Evolutionary conservation across 2,329 filamentous ascomycete genomes (phyloP).

Genomic region (Alternaria sp.): DNA sequence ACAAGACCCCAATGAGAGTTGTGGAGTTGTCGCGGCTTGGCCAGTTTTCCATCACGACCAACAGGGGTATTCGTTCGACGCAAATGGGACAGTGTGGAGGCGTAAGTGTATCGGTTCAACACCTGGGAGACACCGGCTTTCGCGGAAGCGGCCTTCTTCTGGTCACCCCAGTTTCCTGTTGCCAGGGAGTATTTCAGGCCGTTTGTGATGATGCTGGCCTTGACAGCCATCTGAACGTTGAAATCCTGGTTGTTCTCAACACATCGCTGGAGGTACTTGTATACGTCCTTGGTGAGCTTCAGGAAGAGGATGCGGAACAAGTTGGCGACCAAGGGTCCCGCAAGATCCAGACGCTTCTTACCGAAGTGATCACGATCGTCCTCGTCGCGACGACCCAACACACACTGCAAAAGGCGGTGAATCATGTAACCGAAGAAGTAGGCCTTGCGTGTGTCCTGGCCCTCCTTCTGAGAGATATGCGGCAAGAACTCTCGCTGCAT

Average conservation of each 20-base stretch:
- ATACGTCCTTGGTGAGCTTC: conserved; percentile 89
- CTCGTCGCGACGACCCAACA: conserved; percentile 88
- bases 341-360: conserved; percentile 96
- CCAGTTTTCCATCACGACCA: conserved; percentile 96
- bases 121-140: conserved; percentile 98
- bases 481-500: conserved; percentile 96
- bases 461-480: conserved; percentile 94
- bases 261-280: conserved; percentile 88
- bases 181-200: conserved; percentile 96
- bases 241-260: conserved; percentile 91
- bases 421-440: conserved; percentile 99
- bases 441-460: conserved; percentile 93
- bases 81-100: conserved; percentile 95
- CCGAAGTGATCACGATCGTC: conserved; percentile 99
- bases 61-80: conserved; percentile 97
- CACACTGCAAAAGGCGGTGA: conserved; percentile 91
- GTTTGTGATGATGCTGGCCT: conserved; percentile 88
- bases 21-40: conserved; percentile 96
- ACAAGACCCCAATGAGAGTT: conserved; percentile 99
- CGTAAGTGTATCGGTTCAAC: conserved; percentile 95
- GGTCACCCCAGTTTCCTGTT: conserved; percentile 98
- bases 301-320: conserved; percentile 92
- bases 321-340: conserved; percentile 92
- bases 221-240: conserved; percentile 88
- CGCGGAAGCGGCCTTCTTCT: conserved; percentile 95